Base-by-base conservation (phyloP, 148 eudicot species). In the Spergularia bocconei region DNA sequence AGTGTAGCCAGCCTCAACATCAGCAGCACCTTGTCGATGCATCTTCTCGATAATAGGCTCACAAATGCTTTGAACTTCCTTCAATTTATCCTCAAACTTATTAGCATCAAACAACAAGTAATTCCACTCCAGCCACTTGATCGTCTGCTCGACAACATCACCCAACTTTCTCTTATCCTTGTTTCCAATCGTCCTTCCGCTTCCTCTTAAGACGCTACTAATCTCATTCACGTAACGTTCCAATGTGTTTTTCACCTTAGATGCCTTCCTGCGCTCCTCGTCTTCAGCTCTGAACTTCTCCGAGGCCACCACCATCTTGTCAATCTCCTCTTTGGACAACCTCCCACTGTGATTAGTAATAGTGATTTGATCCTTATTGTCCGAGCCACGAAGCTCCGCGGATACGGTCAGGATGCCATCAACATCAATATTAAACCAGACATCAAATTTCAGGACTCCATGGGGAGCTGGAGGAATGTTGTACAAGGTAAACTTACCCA, bases 381-480 rank as follows among this genome's bases (percentile, higher is more conserved):
- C 63, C 4, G 70, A 50, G 0, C 78, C 77, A 17, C 5, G 4
- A 5, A 68, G 75, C 69, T 75, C 62, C 0, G 82, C 82, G 7
- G 79, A 58, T 17, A 75, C 82, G 4, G 72, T 75, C 41, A 79
- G 39, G 5, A 79, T 69, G 61, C 79, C 82, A 53, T 79, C 36
- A 4, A 50, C 71, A 69, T 79, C 79, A 19, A 79, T 69, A 20
- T 69, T 50, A 53, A 68, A 79, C 47, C 63, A 66, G 8, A 79
- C 71, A 15, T 75, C 50, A 23, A 75, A 38, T 2, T 55, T 21
- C 2, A 25, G 57, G 9, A 59, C 71, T 1, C 78, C 79, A 17
- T 33, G 14, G 5, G 75, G 79, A 11, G 75, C 82, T 15, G 58
- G 70, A 21, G 82, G 82, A 62, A 79, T 41, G 6, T 64, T 69